Evolutionary conservation across 805 yeast species (phyloP).

Genomic region (Sugiyamaella lignohabitans): DNA sequence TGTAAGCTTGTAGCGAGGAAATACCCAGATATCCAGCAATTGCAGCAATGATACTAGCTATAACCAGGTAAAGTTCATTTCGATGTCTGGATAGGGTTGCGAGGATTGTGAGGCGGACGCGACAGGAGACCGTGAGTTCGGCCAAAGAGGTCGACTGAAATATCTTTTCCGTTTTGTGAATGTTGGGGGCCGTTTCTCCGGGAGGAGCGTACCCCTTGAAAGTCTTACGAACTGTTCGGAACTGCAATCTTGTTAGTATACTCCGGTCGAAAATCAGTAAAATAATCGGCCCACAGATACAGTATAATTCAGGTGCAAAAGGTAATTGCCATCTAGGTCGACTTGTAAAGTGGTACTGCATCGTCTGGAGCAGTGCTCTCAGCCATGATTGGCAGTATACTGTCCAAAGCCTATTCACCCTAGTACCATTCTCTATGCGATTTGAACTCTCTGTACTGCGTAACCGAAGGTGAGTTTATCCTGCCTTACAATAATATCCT

Average conservation of each 20-base stretch:
- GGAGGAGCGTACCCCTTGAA: conserved; percentile 15
- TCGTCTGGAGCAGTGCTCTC: too few species aligned
- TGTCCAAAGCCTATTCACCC: too few species aligned
- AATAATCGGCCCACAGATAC: too few species aligned
- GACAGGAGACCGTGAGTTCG: conserved; percentile 20
- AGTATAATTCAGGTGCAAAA: too few species aligned
- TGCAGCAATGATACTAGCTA: not conserved
- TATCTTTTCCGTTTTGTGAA: conserved; percentile 13
- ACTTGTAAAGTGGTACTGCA: too few species aligned
- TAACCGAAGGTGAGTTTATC: too few species aligned
- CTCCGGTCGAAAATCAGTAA: too few species aligned
- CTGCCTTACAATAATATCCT: conserved; percentile 25
- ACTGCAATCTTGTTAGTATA: conserved; percentile 10
- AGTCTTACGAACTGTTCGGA: conserved; percentile 17
- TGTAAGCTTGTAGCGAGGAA: not conserved
- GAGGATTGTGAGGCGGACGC: conserved; percentile 14
- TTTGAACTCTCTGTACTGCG: too few species aligned
- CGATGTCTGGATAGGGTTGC: conserved; percentile 20
- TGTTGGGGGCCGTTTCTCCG: conserved; percentile 14
- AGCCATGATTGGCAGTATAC: too few species aligned
- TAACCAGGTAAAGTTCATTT: conserved; percentile 14
- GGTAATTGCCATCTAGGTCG: too few species aligned
- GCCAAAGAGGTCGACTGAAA: conserved; percentile 22
- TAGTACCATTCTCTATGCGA: too few species aligned
- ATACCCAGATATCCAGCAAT: conserved; percentile 1